A percentile compares a stretch with the other conserved stretches of the same genome.
phyloP scores from a whole-genome alignment of 495 filamentous ascomycete genomes.

The Talaromyces trachyspermus region DNA sequence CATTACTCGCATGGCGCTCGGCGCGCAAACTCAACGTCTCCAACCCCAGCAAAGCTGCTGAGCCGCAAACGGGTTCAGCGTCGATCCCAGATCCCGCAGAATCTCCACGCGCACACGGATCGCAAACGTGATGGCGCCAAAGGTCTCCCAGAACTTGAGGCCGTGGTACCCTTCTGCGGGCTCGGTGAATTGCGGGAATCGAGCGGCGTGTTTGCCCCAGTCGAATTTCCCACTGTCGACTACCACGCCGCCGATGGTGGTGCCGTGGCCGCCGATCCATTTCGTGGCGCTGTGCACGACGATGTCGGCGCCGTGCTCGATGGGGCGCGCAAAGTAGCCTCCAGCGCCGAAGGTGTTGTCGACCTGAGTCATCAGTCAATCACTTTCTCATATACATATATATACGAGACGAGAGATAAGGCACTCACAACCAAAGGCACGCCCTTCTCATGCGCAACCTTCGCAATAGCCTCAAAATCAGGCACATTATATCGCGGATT shows the following conservation, averaged over 20 bases:
- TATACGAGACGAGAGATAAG: not conserved
- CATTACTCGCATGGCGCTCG: slow-evolving; percentile 84
- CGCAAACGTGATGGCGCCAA: slow-evolving; percentile 75
- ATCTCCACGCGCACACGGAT: slow-evolving; percentile 82
- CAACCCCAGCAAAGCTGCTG: slow-evolving; percentile 86
- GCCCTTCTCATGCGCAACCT: slow-evolving; percentile 71
- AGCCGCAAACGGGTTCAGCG: slow-evolving; percentile 89
- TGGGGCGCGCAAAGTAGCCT: slow-evolving; percentile 82
- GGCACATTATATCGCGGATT: slow-evolving; percentile 95
- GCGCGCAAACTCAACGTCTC: slow-evolving; percentile 84
- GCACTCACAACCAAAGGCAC: slow-evolving; percentile 73
- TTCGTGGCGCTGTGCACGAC: slow-evolving; percentile 95
- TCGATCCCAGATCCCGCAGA: slow-evolving; percentile 76
- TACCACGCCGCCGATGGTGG: slow-evolving; percentile 85
- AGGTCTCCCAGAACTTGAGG: slow-evolving; percentile 95
- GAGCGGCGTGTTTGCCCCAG: slow-evolving; percentile 81
- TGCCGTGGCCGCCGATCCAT: slow-evolving; percentile 98
- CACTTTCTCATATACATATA: not conserved
- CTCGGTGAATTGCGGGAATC: slow-evolving; percentile 92
- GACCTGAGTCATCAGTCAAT: slow-evolving; percentile 39
- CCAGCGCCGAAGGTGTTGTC: slow-evolving; percentile 98
- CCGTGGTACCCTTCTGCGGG: slow-evolving; percentile 93
- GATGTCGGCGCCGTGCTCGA: slow-evolving; percentile 91
- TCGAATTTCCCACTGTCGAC: slow-evolving; percentile 93
- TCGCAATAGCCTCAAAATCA: slow-evolving; percentile 77